These are phyloP conservation scores for Dioszegia aurantiaca DNA, from an alignment of 768 basidiomycete genomes.

Conservation along the genomic window DNA sequence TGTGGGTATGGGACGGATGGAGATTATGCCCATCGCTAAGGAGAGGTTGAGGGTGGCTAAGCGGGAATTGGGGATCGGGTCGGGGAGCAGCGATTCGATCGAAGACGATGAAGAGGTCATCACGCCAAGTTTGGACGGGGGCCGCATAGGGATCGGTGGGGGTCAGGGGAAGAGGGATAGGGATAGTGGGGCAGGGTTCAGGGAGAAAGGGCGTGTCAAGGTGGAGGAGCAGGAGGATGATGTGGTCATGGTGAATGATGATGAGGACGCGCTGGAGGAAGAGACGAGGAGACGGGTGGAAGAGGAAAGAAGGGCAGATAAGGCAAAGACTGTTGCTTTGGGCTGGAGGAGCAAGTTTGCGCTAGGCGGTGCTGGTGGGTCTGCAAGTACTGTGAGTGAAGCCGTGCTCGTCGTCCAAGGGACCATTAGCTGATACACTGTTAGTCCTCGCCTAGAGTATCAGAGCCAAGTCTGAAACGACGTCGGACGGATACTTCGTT, in stretches of 20 bases:
- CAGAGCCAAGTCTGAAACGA: not conserved
- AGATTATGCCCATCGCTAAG: no score
- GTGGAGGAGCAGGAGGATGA: not conserved
- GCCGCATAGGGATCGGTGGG: not conserved
- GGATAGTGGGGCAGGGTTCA: no score
- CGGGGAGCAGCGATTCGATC: slow-evolving; percentile 26
- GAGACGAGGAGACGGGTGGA: slow-evolving; percentile 18
- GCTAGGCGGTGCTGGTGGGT: slow-evolving; percentile 3
- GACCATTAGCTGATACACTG: not conserved
- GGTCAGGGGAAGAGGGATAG: not conserved
- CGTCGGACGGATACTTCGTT: not conserved
- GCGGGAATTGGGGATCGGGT: slow-evolving; percentile 11
- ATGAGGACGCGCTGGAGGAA: slow-evolving; percentile 18
- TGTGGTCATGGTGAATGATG: slow-evolving; percentile 12
- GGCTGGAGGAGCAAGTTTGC: slow-evolving; percentile 38
- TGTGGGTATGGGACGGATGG: not conserved
- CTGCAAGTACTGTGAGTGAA: not conserved
- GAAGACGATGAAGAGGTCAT: slow-evolving; percentile 28
- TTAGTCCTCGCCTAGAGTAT: not conserved
- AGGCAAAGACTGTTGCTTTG: slow-evolving; percentile 30
- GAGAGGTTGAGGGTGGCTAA: not conserved
- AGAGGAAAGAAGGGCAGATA: slow-evolving; percentile 20
- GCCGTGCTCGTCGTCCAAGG: no score
- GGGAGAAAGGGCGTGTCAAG: not conserved
- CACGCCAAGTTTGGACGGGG: slow-evolving; percentile 17